phyloP scores from a whole-genome alignment of 1,284 basidiomycete species.

The Leucoagaricus sp. region DNA sequence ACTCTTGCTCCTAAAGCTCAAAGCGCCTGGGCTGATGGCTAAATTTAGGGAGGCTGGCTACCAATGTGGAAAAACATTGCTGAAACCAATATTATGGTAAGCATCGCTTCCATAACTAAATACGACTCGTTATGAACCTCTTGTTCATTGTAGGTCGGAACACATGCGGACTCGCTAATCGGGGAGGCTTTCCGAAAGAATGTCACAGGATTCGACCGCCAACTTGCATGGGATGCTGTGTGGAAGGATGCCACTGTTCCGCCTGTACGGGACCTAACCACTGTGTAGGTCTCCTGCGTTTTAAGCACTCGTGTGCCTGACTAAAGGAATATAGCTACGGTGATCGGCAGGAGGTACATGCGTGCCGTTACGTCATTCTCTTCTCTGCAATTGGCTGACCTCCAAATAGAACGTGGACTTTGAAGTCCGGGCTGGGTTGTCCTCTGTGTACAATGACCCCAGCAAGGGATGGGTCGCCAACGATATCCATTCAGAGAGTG shows the following conservation, averaged over 20 bases:
- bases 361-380: background rate
- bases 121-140: background rate
- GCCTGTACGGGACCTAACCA: constrained; percentile 60
- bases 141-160: constrained; percentile 70
- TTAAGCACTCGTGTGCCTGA: background rate
- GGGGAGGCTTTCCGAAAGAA: constrained; percentile 76
- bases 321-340: constrained; percentile 40
- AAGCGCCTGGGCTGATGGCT: no score
- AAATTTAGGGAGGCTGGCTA: constrained; percentile 70
- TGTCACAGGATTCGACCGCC: constrained; percentile 62
- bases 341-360: constrained; percentile 71
- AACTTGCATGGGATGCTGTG: constrained; percentile 74
- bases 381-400: background rate
- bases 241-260: constrained; percentile 74
- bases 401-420: constrained; percentile 67
- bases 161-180: constrained; percentile 79
- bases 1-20: no score
- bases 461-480: constrained; percentile 74
- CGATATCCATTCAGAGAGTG: constrained; percentile 79
- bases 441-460: constrained; percentile 58
- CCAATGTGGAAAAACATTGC: constrained; percentile 92
- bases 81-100: constrained; percentile 45
- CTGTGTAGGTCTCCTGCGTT: constrained; percentile 31
- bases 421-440: constrained; percentile 80
- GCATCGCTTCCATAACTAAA: constrained; percentile 15